Evolutionary conservation across 257 asterid genomes (phyloP), one percentile per base, ranked within the genome.

Genomic region (Salvia rosmarinus): DNA sequence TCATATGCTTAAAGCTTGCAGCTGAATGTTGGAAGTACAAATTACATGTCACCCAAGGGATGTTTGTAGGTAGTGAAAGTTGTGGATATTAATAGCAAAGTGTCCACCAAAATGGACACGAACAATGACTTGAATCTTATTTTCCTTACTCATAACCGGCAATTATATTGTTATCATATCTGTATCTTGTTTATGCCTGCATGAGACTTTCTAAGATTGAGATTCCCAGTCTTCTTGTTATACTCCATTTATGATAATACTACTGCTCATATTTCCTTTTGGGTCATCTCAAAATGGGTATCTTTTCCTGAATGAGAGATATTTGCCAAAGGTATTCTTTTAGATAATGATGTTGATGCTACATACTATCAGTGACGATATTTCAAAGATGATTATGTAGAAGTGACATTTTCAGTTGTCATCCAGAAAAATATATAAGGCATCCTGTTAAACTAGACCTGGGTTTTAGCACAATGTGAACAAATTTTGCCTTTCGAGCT

Each of bases 301-400:
- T 61, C 47, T 35, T 63, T 63, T 64, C 66, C 35, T 52, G 23
- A 51, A 23, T 30, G 23, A 35, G 28, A 50, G 19, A 34, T 61
- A 60, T 64, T 51, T 73, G 21, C 49, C 43, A 51, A 52, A 39
- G 50, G 19, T 46, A 50, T 62, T 49, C 25, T 71, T 35, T 32
- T 13, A 21, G 37, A 32, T 19, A 47, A 35, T 61, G 44, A 61
- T 61, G 64, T 25, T 19, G 49, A 30, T 17, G 6, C 20, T 7
- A 35, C 50, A 17, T 50, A 34, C 50, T 67, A 43, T 50, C 43
- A 12, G 8, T 4, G 50, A 35, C 21, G 19, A 37, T 32, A 58
- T 55, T 55, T 69, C 34, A 68, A 51, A 39, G 40, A 35, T 68
- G 40, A 28, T 42, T 43, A 25, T 25, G 25, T 54, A 54, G 19